Conservation (phyloP, 352 stramenopile species). For the Phytophthora sp. region DNA sequence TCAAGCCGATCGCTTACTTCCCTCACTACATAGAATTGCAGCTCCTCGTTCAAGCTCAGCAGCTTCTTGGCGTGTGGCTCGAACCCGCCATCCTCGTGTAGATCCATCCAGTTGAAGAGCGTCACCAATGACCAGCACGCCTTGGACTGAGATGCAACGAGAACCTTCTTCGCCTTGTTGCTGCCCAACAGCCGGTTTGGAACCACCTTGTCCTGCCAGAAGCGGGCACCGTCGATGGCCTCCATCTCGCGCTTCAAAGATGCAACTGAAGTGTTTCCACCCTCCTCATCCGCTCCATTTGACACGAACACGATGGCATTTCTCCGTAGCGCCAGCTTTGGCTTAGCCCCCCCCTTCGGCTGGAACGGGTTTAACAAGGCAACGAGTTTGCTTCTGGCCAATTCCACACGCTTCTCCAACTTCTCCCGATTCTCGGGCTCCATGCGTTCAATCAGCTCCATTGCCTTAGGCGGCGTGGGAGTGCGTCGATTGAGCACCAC, state of each 20-base stretch:
- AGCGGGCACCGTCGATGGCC: slow-evolving; percentile 53
- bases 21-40: slow-evolving; percentile 54
- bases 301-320: slow-evolving; percentile 50
- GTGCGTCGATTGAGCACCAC: slow-evolving; percentile 74
- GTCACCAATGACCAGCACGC: slow-evolving; percentile 51
- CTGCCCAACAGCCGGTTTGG: slow-evolving; percentile 43
- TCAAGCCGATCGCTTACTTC: slow-evolving; percentile 41
- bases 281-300: not conserved
- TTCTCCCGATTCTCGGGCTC: slow-evolving; percentile 54
- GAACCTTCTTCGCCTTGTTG: slow-evolving; percentile 45
- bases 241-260: slow-evolving; percentile 40
- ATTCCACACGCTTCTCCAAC: slow-evolving; percentile 58
- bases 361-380: slow-evolving; percentile 64
- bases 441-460: slow-evolving; percentile 69
- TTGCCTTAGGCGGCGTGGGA: slow-evolving; percentile 52
- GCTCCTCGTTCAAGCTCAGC: slow-evolving; percentile 46
- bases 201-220: slow-evolving; percentile 65
- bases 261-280: slow-evolving; percentile 15
- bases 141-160: slow-evolving; percentile 31
- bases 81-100: slow-evolving; percentile 59
- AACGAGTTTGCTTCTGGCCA: slow-evolving; percentile 61
- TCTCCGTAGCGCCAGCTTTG: slow-evolving; percentile 44
- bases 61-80: slow-evolving; percentile 51
- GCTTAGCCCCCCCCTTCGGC: slow-evolving; percentile 52
- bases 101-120: slow-evolving; percentile 62